Base-by-base conservation (phyloP, 345 rosid species). In the Erucastrum elatum region DNA sequence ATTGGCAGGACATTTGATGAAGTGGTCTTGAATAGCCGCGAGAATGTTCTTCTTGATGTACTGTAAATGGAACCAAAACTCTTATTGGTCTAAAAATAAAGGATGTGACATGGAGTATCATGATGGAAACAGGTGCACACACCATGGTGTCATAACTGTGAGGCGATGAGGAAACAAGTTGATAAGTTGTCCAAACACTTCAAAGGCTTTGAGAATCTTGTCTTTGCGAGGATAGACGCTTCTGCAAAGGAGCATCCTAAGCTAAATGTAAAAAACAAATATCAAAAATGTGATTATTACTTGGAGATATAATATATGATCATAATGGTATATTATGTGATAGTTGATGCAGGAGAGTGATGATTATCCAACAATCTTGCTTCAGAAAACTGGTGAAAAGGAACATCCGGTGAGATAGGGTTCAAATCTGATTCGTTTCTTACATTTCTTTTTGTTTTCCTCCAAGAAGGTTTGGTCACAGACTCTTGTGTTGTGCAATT, bases 101-200 rank as follows among this genome's bases (percentile, higher is more conserved):
- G 72, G 37, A 76, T 72, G 27, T 61, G 35, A 70, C 26, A 63
- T 77, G 10, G 41, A 70, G 15, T 63, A 25, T 35, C 6, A 27
- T 82, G 1, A 10, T 81, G 64, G 29, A 68, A 77, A 78, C 79
- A 92, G 97, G 90, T 94, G 53, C 82, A 87, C 75, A 87, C 92
- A 8, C 94, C 97, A 61, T 94, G 97, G 98, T 94, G 97, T 86
- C 59, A 88, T 79, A 84, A 77, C 69, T 92, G 96, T 60, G 95
- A 92, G 78, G 82, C 91, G 3, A 65, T 86, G 53, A 90, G 88
- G 71, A 90, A 92, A 88, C 91, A 94, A 74, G 73, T 92, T 0
- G 97, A 92, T 85, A 92, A 90, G 84, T 74, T 94, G 85, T 92
- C 97, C 13, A 90, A 90, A 84, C 97, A 94, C 87, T 94, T 92